Evolutionary conservation across 2,329 filamentous ascomycete species (phyloP).

Genomic region (Botrytis cinerea): DNA sequence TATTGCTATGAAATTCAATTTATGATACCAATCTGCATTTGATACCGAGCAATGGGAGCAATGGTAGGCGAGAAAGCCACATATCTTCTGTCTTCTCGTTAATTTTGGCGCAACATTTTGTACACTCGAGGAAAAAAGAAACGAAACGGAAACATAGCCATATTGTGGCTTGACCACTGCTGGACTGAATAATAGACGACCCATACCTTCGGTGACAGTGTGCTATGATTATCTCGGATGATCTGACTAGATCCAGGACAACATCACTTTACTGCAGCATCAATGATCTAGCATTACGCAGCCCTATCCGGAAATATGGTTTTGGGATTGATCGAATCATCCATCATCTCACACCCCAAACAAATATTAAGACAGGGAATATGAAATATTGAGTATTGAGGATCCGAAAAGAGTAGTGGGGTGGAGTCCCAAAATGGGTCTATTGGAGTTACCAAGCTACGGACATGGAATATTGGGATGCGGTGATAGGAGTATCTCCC

Average conservation of each 20-base stretch:
- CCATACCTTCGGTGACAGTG: neutral
- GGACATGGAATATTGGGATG: constrained; percentile 15
- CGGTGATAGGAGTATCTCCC: neutral
- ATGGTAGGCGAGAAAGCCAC: constrained; percentile 31
- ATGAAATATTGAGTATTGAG: constrained; percentile 13
- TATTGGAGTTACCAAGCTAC: constrained; percentile 15
- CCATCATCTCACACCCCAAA: constrained; percentile 11
- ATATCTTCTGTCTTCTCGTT: constrained; percentile 31
- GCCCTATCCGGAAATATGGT: constrained; percentile 6
- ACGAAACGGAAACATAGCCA: constrained; percentile 31
- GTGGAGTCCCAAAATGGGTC: constrained; percentile 9
- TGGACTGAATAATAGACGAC: constrained; percentile 24
- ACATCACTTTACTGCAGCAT: neutral
- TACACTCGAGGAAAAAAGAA: constrained; percentile 5
- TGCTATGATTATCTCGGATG: neutral
- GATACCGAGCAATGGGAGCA: constrained; percentile 23
- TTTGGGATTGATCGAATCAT: constrained; percentile 11
- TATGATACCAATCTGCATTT: constrained; percentile 32
- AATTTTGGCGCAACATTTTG: constrained; percentile 20
- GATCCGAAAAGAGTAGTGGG: constrained; percentile 1
- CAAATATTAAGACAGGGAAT: constrained; percentile 19
- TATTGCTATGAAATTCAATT: constrained; percentile 17
- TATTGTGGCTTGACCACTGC: constrained; percentile 33
- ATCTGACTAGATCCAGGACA: constrained; percentile 2
- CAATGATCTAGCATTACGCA: constrained; percentile 15